phyloP scores from a whole-genome alignment of 352 stramenopile genomes.

The Plasmopara halstedii region DNA sequence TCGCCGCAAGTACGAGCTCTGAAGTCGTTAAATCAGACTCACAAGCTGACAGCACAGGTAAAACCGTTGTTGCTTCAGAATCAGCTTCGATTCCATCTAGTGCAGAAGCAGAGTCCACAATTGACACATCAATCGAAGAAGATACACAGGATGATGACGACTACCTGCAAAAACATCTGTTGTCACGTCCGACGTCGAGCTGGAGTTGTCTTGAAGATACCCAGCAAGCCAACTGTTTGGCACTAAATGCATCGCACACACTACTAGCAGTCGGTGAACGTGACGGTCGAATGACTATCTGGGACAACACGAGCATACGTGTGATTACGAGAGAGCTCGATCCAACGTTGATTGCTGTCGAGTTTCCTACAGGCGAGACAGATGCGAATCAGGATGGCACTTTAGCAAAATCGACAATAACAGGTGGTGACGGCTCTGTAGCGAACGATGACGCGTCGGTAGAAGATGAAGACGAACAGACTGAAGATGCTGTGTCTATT shows the following conservation, averaged over 20 bases:
- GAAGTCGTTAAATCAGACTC: conserved; percentile 1
- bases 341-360: conserved; percentile 43
- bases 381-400: neutral
- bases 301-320: conserved; percentile 74
- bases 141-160: conserved; percentile 39
- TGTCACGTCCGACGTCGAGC: conserved; percentile 36
- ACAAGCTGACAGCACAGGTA: conserved; percentile 1
- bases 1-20: neutral
- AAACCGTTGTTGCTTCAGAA: neutral
- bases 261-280: conserved; percentile 71
- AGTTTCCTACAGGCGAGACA: conserved; percentile 2
- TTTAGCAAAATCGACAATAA: conserved; percentile 7
- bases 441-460: conserved; percentile 29
- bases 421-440: conserved; percentile 24
- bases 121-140: conserved; percentile 9
- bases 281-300: conserved; percentile 72
- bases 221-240: conserved; percentile 65
- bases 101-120: neutral
- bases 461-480: conserved; percentile 32
- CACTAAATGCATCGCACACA: conserved; percentile 51
- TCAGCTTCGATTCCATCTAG: neutral
- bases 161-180: conserved; percentile 49
- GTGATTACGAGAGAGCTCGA: conserved; percentile 76
- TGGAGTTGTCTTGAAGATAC: conserved; percentile 70
- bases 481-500: conserved; percentile 19